Evolutionary conservation across 1,284 basidiomycete genomes (phyloP).

Genomic region (Heterobasidion parviporum): DNA sequence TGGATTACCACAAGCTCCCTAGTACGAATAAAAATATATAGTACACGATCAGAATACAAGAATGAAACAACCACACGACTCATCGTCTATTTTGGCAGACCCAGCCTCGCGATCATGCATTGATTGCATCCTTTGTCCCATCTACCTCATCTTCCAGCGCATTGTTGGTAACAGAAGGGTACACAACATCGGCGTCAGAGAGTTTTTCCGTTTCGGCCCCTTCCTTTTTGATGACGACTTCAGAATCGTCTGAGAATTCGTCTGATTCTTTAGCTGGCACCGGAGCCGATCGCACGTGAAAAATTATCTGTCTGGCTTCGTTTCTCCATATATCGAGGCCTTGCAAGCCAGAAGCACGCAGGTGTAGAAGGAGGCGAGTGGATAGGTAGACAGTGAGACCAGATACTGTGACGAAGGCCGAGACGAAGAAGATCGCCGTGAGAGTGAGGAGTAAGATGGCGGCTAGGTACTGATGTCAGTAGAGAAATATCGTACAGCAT

Average conservation of each 20-base stretch:
- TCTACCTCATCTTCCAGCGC: neutral
- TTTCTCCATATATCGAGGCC: conserved; percentile 27
- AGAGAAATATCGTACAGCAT: conserved; percentile 4
- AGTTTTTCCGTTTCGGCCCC: neutral
- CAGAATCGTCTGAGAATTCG: neutral
- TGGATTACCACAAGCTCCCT: neutral
- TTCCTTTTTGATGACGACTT: neutral
- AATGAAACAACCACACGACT: neutral
- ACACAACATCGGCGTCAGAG: neutral
- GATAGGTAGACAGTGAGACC: conserved; percentile 23
- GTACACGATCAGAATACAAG: neutral
- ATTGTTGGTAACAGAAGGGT: neutral
- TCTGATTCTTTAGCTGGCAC: neutral
- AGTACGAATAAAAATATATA: neutral
- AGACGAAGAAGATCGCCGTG: conserved; percentile 8
- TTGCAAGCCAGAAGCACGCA: conserved; percentile 23
- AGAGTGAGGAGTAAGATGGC: conserved; percentile 10
- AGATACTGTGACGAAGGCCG: conserved; percentile 19
- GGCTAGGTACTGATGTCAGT: conserved; percentile 3
- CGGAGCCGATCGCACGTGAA: neutral
- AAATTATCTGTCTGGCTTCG: conserved; percentile 20
- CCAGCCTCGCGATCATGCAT: neutral
- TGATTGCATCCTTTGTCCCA: neutral
- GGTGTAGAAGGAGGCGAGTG: conserved; percentile 22
- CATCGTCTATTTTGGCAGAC: neutral